A percentile compares a stretch with the other conserved stretches of the same genome.
Evolutionary conservation across 2,329 filamentous ascomycete species (phyloP).

Genomic region (Xylaria sp.): DNA sequence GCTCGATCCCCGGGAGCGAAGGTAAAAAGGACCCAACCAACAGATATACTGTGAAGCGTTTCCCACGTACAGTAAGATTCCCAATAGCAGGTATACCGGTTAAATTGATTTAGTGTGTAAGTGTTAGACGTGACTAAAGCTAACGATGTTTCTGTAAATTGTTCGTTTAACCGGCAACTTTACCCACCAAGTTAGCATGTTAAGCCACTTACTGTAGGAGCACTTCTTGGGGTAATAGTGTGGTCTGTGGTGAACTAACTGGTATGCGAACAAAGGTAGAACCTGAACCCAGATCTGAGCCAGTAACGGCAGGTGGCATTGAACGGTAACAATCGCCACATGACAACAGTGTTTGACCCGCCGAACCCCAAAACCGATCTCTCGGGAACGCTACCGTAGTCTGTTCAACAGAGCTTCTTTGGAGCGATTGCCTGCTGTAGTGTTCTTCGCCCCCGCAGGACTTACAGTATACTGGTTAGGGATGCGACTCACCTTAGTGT

Average conservation of each 20-base stretch:
- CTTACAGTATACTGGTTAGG: slow-evolving; percentile 8
- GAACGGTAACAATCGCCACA: slow-evolving; percentile 15
- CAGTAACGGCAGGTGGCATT: slow-evolving; percentile 20
- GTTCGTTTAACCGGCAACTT: slow-evolving; percentile 21
- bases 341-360: slow-evolving; percentile 8
- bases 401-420: slow-evolving; percentile 1
- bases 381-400: slow-evolving; percentile 31
- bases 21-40: slow-evolving; percentile 1
- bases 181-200: slow-evolving; percentile 14
- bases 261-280: neutral
- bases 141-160: slow-evolving; percentile 3
- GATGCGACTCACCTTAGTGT: neutral
- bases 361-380: slow-evolving; percentile 27
- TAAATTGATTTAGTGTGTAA: slow-evolving; percentile 12
- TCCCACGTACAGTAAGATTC: neutral
- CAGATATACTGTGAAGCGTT: neutral
- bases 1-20: slow-evolving; percentile 33
- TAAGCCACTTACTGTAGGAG: slow-evolving; percentile 3
- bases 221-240: neutral
- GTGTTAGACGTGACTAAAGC: slow-evolving; percentile 1
- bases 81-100: neutral
- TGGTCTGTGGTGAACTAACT: neutral
- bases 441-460: slow-evolving; percentile 14
- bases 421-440: neutral
- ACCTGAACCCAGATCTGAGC: neutral